Base-by-base conservation (phyloP, 2,329 filamentous ascomycete genomes). In the Talaromyces sp. region DNA sequence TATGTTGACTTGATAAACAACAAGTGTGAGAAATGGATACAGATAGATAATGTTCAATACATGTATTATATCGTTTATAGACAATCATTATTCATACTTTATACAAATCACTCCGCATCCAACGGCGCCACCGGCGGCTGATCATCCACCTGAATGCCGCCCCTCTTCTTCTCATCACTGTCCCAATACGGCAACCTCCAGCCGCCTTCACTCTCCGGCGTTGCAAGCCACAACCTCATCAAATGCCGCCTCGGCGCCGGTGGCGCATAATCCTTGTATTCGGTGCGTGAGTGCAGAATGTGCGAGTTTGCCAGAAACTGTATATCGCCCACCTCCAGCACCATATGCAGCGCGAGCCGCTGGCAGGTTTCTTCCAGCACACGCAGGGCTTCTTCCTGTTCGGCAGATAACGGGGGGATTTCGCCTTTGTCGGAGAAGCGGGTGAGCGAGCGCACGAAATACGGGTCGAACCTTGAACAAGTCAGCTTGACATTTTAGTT, bases 121-220 rank as follows among this genome's bases (percentile, higher is more conserved):
- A 92, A 78, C 8, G 89, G 88, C 55, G 88, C 89, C 56, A 87
- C 84, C 1, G 91, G 91, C 9, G 88, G 79, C 27, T 83, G 89
- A 72, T 96, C 85, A 73, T 96, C 85, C 2, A 96, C 91, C 78
- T 96, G 92, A 65, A 96, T 90, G 0, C 91, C 92, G 8, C 91
- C 91, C 19, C 92, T 82, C 84, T 96, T 96, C 84, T 90, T 90
- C 81, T 95, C 89, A 59, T 84, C 79, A 59, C 84, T 89, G 74
- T 96, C 92, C 67, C 86, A 87, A 77, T 93, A 93, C 0, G 91
- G 91, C 74, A 96, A 75, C 56, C 84, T 86, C 91, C 91, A 96
- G 0, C 92, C 92, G 2, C 91, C 92, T 74, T 96, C 91, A 24
- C 76, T 81, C 76, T 93, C 89, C 0, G 91, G 91, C 2, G 89